Evolutionary conservation across 306 rosid genomes (phyloP).

Genomic region (Prinsepia uniflora): DNA sequence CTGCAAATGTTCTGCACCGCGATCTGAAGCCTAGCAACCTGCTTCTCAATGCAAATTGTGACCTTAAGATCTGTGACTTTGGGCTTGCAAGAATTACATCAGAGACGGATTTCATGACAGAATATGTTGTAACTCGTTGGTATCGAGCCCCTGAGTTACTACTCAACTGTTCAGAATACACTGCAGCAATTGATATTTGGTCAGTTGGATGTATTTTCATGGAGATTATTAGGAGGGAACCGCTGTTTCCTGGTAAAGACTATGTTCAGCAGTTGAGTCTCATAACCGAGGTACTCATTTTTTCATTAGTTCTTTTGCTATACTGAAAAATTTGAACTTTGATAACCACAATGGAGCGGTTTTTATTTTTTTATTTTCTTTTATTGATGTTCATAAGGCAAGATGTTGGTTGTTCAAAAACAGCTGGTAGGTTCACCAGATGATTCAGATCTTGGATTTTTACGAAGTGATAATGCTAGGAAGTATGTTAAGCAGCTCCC

Average conservation of each 20-base stretch:
- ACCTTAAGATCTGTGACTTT: conserved; percentile 75
- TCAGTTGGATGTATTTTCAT: conserved; percentile 70
- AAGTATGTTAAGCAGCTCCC: conserved; percentile 93
- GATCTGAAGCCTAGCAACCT: conserved; percentile 70
- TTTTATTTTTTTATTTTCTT: neutral
- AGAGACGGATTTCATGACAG: conserved; percentile 74
- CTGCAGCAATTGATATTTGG: conserved; percentile 73
- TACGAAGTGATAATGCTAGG: conserved; percentile 89
- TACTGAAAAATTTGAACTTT: neutral
- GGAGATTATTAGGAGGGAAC: conserved; percentile 64
- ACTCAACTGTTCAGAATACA: conserved; percentile 64
- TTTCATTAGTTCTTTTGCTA: conserved; percentile 3
- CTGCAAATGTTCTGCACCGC: conserved; percentile 71
- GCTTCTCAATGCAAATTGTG: conserved; percentile 59
- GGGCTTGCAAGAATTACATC: conserved; percentile 79
- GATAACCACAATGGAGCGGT: neutral
- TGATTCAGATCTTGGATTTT: conserved; percentile 86
- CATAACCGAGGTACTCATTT: conserved; percentile 51
- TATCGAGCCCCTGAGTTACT: conserved; percentile 70
- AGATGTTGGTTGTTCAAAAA: conserved; percentile 11
- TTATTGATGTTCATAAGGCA: neutral
- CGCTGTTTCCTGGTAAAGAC: conserved; percentile 67
- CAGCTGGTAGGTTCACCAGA: conserved; percentile 89
- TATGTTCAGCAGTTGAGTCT: conserved; percentile 63
- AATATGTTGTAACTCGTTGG: conserved; percentile 73